A percentile compares a stretch with the other conserved stretches of the same genome.
These are phyloP conservation scores for Myriangium duriaei DNA, from an alignment of 2,329 filamentous ascomycete genomes.

Conservation along the genomic window DNA sequence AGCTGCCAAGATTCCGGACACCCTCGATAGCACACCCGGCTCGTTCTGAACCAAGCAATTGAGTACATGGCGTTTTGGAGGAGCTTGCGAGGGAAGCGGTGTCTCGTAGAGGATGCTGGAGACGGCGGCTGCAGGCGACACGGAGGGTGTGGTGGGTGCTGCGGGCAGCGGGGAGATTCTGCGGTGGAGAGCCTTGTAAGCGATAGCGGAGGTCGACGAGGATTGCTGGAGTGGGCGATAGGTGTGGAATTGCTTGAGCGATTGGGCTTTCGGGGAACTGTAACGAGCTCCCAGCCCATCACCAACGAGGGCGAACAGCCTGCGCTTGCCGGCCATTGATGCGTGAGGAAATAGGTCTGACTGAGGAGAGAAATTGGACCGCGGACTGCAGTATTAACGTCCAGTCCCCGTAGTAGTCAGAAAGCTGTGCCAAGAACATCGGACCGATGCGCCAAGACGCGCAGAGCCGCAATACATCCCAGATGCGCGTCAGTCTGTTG, in stretches of 20 bases:
- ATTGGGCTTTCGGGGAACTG: slow-evolving; percentile 6
- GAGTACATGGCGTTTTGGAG: slow-evolving; percentile 87
- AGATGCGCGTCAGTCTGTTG: no score
- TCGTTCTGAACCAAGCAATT: slow-evolving; percentile 99
- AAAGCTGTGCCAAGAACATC: slow-evolving; percentile 1
- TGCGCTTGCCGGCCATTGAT: slow-evolving; percentile 25
- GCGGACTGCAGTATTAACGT: no score
- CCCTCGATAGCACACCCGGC: slow-evolving; percentile 88
- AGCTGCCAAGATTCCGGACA: slow-evolving; percentile 90
- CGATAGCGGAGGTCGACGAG: slow-evolving; percentile 81
- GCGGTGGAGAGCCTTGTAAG: slow-evolving; percentile 93
- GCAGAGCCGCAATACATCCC: slow-evolving; percentile 10
- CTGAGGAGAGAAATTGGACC: slow-evolving; percentile 4
- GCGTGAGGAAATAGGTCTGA: slow-evolving; percentile 5
- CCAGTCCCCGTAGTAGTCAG: no score
- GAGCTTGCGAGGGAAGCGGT: slow-evolving; percentile 66
- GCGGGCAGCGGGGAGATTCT: slow-evolving; percentile 75
- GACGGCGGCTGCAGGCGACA: slow-evolving; percentile 81
- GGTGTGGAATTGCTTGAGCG: slow-evolving; percentile 13
- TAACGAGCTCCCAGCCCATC: slow-evolving; percentile 11
- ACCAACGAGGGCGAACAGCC: slow-evolving; percentile 5
- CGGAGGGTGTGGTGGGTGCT: slow-evolving; percentile 59
- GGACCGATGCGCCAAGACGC: slow-evolving; percentile 2
- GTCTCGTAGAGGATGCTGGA: slow-evolving; percentile 99
- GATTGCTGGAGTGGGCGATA: slow-evolving; percentile 26